phyloP scores from a whole-genome alignment of 1,139 yeast genomes.

The Yamadazyma siamensis region DNA sequence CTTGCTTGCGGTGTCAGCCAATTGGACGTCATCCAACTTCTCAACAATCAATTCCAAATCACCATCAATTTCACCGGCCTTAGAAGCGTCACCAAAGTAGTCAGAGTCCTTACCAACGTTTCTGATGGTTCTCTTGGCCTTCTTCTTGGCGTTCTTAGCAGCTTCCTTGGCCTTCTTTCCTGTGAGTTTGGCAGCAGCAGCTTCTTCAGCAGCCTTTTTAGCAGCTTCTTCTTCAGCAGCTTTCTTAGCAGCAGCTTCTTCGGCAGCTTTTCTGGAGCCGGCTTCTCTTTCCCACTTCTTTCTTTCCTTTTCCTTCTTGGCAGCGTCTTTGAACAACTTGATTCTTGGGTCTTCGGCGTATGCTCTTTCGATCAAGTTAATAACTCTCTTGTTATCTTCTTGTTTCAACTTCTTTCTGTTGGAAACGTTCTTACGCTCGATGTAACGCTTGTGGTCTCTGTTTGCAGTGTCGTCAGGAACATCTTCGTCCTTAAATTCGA shows the following conservation, averaged over 20 bases:
- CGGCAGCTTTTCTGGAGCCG: constrained; percentile 95
- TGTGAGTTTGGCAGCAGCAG: constrained; percentile 82
- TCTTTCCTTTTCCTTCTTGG: constrained; percentile 91
- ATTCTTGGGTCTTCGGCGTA: constrained; percentile 91
- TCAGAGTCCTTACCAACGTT: constrained; percentile 76
- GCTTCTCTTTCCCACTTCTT: constrained; percentile 98
- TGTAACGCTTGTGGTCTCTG: constrained; percentile 98
- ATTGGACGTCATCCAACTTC: constrained; percentile 70
- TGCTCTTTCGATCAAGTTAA: constrained; percentile 86
- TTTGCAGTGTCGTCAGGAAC: constrained; percentile 99
- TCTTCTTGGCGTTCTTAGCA: constrained; percentile 94
- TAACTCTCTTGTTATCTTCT: constrained; percentile 90
- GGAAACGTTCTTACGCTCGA: constrained; percentile 95
- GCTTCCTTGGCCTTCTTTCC: constrained; percentile 95
- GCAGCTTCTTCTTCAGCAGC: constrained; percentile 76
- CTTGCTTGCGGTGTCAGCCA: constrained; percentile 66
- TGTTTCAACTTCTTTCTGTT: constrained; percentile 97
- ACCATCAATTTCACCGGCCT: constrained; percentile 65
- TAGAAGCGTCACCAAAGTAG: constrained; percentile 76
- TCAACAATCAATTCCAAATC: constrained; percentile 81
- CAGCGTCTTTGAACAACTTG: constrained; percentile 87
- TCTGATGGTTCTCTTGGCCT: constrained; percentile 93
- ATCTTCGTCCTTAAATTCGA: constrained; percentile 97
- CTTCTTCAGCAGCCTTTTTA: constrained; percentile 83
- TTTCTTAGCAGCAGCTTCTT: constrained; percentile 67